phyloP scores from a whole-genome alignment of 2,329 filamentous ascomycete genomes.

The Alternaria consortialis region DNA sequence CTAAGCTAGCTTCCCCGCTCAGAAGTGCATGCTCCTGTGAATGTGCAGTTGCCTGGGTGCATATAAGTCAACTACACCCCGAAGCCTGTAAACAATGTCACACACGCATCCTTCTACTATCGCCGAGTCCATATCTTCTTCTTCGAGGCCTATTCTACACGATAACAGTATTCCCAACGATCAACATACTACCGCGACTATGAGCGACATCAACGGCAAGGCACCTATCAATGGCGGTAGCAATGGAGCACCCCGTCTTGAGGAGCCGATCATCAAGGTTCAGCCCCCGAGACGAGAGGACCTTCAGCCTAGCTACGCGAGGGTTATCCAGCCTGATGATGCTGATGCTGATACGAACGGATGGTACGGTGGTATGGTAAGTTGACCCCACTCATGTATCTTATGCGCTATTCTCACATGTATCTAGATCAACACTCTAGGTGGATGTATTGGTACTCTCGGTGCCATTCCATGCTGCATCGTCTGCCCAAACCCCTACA shows the following conservation, averaged over 20 bases:
- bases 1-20: conserved; percentile 36
- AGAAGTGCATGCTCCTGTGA: conserved; percentile 5
- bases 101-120: conserved; percentile 20
- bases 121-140: conserved; percentile 37
- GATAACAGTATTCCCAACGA: conserved; percentile 22
- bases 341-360: conserved; percentile 76
- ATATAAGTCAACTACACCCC: conserved; percentile 30
- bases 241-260: conserved; percentile 14
- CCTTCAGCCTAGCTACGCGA: conserved; percentile 83
- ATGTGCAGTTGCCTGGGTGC: conserved; percentile 15
- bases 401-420: conserved; percentile 5
- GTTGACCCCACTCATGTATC: conserved; percentile 10
- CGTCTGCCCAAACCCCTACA: conserved; percentile 94
- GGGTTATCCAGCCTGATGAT: conserved; percentile 67
- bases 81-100: conserved; percentile 17
- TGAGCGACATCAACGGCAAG: conserved; percentile 52
- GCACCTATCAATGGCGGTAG: conserved; percentile 35
- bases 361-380: conserved; percentile 83
- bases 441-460: conserved; percentile 75
- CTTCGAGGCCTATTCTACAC: conserved; percentile 34
- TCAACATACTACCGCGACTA: conserved; percentile 23
- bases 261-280: conserved; percentile 64
- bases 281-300: conserved; percentile 84
- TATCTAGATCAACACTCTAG: conserved; percentile 72
- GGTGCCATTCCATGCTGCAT: conserved; percentile 93